Conservation (phyloP, 2,329 filamentous ascomycete species). For the Aspergillus sp. region DNA sequence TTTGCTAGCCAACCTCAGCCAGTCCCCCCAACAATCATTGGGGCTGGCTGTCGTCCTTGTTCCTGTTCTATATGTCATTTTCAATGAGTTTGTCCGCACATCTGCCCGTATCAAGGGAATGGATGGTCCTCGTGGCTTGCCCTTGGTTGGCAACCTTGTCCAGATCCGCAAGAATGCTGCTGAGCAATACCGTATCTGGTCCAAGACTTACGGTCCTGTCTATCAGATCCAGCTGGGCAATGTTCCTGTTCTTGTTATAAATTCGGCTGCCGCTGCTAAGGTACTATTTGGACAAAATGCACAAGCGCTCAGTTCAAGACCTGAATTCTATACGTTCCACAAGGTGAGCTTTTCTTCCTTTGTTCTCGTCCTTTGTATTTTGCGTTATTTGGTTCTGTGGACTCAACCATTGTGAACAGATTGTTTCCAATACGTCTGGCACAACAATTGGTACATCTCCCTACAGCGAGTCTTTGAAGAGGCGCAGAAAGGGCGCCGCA, state of each 20-base stretch:
- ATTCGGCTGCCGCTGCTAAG: constrained; percentile 47
- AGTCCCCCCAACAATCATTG: constrained; percentile 17
- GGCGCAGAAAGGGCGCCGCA: constrained; percentile 58
- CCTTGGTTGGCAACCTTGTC: constrained; percentile 50
- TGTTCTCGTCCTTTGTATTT: neutral
- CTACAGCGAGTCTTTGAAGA: constrained; percentile 58
- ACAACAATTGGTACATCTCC: constrained; percentile 64
- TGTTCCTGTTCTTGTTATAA: constrained; percentile 51
- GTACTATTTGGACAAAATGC: constrained; percentile 48
- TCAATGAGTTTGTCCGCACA: constrained; percentile 45
- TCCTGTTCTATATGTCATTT: constrained; percentile 41
- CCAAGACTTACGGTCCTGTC: constrained; percentile 44
- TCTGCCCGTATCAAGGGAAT: constrained; percentile 42
- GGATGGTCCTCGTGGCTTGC: constrained; percentile 45
- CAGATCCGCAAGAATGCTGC: constrained; percentile 51
- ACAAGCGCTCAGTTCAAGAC: constrained; percentile 50
- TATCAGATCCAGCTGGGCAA: constrained; percentile 56
- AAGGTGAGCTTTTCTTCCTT: constrained; percentile 36
- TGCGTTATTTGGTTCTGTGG: neutral
- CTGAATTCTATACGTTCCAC: constrained; percentile 55
- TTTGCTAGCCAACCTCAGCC: constrained; percentile 13
- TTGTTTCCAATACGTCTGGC: constrained; percentile 58
- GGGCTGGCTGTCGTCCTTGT: constrained; percentile 15
- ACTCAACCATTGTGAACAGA: constrained; percentile 28
- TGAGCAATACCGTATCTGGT: constrained; percentile 52